Evolutionary conservation across 2,329 filamentous ascomycete genomes (phyloP).

Genomic region (Magnaporthiopsis incrustans): DNA sequence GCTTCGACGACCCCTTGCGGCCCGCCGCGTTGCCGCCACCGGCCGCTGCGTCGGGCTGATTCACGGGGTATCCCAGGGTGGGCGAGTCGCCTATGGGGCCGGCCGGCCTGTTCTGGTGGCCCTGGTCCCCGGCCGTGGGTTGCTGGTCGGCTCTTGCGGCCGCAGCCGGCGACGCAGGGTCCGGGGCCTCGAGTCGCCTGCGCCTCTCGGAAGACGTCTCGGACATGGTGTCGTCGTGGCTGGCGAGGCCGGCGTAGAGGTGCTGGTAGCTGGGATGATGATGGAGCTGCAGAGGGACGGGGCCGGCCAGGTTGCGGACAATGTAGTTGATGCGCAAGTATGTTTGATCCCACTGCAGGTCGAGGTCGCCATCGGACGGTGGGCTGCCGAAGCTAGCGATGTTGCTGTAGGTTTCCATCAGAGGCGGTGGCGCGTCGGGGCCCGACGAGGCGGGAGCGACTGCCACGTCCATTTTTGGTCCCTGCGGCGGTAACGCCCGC

Average conservation of each 20-base stretch:
- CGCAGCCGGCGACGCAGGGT: not conserved
- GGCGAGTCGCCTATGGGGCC: conserved; percentile 1
- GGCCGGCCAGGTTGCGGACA: conserved; percentile 14
- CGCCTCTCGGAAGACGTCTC: not conserved
- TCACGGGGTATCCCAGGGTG: not conserved
- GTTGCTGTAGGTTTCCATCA: not conserved
- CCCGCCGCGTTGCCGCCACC: too few species aligned
- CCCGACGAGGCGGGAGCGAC: not conserved
- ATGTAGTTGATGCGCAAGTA: conserved; percentile 17
- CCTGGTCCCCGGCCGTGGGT: too few species aligned
- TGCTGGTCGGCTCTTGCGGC: not conserved
- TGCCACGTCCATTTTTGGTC: not conserved
- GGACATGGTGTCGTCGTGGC: not conserved
- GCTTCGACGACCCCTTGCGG: conserved; percentile 2
- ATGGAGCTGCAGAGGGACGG: conserved; percentile 1
- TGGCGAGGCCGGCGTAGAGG: not conserved
- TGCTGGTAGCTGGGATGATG: not conserved
- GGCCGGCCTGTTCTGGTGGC: not conserved
- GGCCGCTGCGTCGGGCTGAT: conserved; percentile 6
- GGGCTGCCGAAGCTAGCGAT: not conserved
- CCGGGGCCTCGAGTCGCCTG: not conserved
- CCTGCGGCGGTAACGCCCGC: not conserved
- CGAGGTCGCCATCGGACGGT: conserved; percentile 2
- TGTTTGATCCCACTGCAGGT: conserved; percentile 20
- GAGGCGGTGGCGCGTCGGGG: not conserved